Percentiles rank a stretch among this genome's conserved stretches.
phyloP scores from a whole-genome alignment of 768 basidiomycete genomes.

The Tubosaeta sp. region DNA sequence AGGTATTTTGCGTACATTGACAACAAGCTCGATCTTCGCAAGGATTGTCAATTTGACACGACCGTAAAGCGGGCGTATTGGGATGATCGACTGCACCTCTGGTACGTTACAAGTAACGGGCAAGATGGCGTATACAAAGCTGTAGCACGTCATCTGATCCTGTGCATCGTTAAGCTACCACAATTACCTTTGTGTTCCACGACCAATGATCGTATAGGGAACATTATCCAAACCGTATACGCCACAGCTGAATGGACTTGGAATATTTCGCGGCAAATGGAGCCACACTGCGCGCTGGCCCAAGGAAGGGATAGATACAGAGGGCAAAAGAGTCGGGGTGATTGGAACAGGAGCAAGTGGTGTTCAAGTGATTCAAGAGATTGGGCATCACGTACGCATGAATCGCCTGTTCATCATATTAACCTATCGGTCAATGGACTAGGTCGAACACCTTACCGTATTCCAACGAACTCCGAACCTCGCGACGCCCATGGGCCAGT shows the following conservation, averaged over 20 bases:
- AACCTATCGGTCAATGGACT: background rate
- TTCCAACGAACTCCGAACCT: conserved; percentile 19
- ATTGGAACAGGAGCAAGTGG: conserved; percentile 17
- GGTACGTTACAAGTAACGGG: background rate
- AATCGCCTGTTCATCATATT: background rate
- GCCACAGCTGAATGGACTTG: conserved; percentile 8
- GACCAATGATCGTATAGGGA: conserved; percentile 3
- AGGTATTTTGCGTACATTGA: conserved; percentile 16
- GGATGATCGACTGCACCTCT: conserved; percentile 7
- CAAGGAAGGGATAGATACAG: conserved; percentile 9
- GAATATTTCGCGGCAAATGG: conserved; percentile 2
- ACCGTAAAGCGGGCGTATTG: conserved; percentile 7
- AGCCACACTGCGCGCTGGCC: conserved; percentile 6
- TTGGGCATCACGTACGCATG: conserved; percentile 8
- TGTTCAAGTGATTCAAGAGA: conserved; percentile 12
- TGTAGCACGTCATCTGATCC: conserved; percentile 7
- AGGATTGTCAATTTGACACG: conserved; percentile 14
- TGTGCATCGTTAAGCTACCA: conserved; percentile 8
- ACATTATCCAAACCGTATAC: conserved; percentile 8
- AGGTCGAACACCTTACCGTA: conserved; percentile 7
- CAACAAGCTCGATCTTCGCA: conserved; percentile 10
- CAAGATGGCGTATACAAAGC: conserved; percentile 10
- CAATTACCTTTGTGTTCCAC: background rate
- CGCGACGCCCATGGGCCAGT: conserved; percentile 9
- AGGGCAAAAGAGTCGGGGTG: conserved; percentile 10